phyloP scores from a whole-genome alignment of 2,329 filamentous ascomycete genomes.

The Dendrostoma leiphaemia region DNA sequence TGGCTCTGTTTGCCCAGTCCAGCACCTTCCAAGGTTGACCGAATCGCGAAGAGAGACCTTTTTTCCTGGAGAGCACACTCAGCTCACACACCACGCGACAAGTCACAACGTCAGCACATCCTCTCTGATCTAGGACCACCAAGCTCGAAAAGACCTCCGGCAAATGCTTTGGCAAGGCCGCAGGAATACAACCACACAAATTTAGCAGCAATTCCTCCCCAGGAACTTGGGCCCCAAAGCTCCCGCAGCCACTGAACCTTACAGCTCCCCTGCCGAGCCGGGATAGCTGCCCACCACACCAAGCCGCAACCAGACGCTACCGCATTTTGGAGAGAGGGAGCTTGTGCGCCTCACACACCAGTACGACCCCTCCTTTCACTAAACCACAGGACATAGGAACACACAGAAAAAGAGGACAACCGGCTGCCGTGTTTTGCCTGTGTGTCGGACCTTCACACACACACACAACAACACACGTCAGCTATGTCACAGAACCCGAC shows the following conservation, averaged over 20 bases:
- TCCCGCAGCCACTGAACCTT: background rate
- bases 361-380: background rate
- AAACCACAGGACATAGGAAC: background rate
- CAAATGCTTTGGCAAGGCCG: background rate
- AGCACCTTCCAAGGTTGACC: background rate
- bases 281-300: background rate
- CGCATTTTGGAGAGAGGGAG: background rate
- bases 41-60: background rate
- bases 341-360: background rate
- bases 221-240: no score
- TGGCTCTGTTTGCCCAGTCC: background rate
- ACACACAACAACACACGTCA: slow-evolving; percentile 11
- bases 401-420: background rate
- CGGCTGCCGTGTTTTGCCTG: background rate
- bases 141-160: background rate
- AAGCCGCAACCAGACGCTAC: background rate
- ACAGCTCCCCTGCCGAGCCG: background rate
- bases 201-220: no score
- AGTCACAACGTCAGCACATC: no score
- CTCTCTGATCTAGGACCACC: no score
- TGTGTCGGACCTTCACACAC: slow-evolving; percentile 2
- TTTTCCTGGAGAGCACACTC: no score
- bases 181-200: background rate
- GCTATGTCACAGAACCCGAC: slow-evolving; percentile 20
- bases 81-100: background rate